Evolutionary conservation across 1,284 basidiomycete genomes (phyloP).

Genomic region (Leccinum subatratum): DNA sequence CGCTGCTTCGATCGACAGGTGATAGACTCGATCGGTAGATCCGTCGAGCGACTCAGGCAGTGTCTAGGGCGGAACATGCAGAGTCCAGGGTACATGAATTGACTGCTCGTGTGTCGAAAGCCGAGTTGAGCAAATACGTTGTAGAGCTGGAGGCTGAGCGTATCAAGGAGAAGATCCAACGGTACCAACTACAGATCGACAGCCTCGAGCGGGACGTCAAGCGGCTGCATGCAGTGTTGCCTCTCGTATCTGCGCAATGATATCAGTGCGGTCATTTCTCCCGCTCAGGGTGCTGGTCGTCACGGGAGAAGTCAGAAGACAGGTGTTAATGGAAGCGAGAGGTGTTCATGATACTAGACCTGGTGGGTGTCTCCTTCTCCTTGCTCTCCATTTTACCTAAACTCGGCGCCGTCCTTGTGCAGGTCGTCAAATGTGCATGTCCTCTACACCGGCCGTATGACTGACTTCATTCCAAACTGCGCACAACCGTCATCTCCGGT

Average conservation of each 20-base stretch:
- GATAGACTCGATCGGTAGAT: constrained; percentile 57
- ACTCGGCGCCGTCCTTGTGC: neutral
- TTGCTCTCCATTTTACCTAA: neutral
- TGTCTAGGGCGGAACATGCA: constrained; percentile 48
- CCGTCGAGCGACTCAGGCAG: constrained; percentile 48
- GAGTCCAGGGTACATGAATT: constrained; percentile 47
- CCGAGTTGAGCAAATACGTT: constrained; percentile 45
- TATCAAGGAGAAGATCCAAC: constrained; percentile 46
- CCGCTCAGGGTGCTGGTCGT: constrained; percentile 15
- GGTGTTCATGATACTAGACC: constrained; percentile 20
- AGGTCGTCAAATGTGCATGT: constrained; percentile 70
- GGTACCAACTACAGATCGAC: constrained; percentile 48
- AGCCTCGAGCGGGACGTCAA: constrained; percentile 46
- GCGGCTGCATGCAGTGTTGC: constrained; percentile 35
- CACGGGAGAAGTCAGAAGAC: constrained; percentile 16
- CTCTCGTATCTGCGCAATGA: constrained; percentile 34
- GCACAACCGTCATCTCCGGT: constrained; percentile 78
- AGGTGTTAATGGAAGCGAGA: constrained; percentile 34
- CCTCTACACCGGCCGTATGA: neutral
- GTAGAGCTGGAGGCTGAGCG: constrained; percentile 44
- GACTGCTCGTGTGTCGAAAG: constrained; percentile 35
- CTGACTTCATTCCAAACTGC: constrained; percentile 19
- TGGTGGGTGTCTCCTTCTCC: constrained; percentile 24
- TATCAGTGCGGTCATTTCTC: constrained; percentile 21
- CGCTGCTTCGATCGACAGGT: constrained; percentile 47